phyloP scores from a whole-genome alignment of 163 green algal species.

The Chloromonas sp. region DNA sequence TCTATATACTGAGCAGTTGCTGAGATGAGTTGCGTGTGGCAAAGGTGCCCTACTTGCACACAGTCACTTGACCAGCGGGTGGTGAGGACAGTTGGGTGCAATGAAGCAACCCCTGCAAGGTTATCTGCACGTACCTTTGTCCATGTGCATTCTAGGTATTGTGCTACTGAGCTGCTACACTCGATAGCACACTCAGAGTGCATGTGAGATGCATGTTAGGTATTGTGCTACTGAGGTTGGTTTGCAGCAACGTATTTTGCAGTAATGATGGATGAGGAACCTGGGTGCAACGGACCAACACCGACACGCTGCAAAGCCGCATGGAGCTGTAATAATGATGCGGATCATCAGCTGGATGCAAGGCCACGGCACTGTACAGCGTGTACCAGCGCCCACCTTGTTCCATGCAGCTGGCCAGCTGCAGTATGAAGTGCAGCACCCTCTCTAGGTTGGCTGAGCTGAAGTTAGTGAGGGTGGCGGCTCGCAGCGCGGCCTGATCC shows the following conservation, averaged over 20 bases:
- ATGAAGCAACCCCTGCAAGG: too few species aligned
- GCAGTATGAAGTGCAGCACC: slow-evolving; percentile 13
- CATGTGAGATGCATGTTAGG: too few species aligned
- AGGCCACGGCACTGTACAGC: neutral
- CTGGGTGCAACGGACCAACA: neutral
- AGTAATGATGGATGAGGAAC: neutral
- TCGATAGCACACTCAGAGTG: too few species aligned
- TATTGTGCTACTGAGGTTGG: too few species aligned
- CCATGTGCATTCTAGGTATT: too few species aligned
- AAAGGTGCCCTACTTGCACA: too few species aligned
- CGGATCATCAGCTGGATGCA: neutral
- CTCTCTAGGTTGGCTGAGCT: slow-evolving; percentile 1
- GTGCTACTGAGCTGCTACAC: too few species aligned
- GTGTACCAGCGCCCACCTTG: neutral
- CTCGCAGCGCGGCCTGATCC: slow-evolving; percentile 3
- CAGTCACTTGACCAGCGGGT: too few species aligned
- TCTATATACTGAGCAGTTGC: too few species aligned
- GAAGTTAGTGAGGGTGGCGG: neutral
- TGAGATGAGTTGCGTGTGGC: too few species aligned
- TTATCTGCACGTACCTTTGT: too few species aligned
- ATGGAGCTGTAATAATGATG: neutral
- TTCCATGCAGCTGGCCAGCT: slow-evolving; percentile 3
- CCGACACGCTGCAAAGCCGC: neutral
- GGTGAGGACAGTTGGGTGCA: too few species aligned
- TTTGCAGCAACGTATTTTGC: neutral